Conservation (phyloP, 441 rosid species). For the Arabidopsis hybrid region DNA sequence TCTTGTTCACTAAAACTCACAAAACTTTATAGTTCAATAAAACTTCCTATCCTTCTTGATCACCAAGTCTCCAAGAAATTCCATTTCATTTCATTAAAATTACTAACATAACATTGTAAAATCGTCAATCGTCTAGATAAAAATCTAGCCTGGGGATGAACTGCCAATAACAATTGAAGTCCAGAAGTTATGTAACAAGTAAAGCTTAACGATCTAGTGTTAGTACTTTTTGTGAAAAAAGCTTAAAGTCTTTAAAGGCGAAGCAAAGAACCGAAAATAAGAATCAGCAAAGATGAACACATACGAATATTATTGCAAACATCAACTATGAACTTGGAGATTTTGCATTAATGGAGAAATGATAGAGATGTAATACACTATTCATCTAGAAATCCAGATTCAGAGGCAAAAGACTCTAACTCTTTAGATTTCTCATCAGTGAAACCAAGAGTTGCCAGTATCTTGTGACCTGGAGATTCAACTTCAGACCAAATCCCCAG, state of each 20-base stretch:
- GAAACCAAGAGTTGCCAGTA: conserved; percentile 71
- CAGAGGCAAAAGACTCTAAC: conserved; percentile 57
- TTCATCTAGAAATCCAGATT: conserved; percentile 57
- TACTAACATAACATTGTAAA: neutral
- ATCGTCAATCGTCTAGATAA: neutral
- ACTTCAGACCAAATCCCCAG: conserved; percentile 82
- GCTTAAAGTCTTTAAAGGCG: conserved; percentile 1
- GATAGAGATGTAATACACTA: conserved; percentile 30
- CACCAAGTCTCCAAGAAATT: neutral
- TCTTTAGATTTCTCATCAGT: conserved; percentile 72
- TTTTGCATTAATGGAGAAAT: conserved; percentile 20
- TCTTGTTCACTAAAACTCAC: neutral
- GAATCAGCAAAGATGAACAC: conserved; percentile 10
- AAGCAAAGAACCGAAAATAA: neutral
- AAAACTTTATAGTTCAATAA: neutral
- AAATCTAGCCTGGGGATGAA: neutral
- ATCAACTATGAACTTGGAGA: conserved; percentile 28
- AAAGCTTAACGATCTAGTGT: neutral
- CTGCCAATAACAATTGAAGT: neutral
- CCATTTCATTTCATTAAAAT: neutral
- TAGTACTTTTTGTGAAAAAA: neutral
- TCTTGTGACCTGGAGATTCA: conserved; percentile 80
- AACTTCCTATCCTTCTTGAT: neutral
- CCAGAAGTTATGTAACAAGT: neutral
- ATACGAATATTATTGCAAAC: conserved; percentile 24